phyloP scores from a whole-genome alignment of 73 alveolate species.

The Blepharisma japonicum region DNA sequence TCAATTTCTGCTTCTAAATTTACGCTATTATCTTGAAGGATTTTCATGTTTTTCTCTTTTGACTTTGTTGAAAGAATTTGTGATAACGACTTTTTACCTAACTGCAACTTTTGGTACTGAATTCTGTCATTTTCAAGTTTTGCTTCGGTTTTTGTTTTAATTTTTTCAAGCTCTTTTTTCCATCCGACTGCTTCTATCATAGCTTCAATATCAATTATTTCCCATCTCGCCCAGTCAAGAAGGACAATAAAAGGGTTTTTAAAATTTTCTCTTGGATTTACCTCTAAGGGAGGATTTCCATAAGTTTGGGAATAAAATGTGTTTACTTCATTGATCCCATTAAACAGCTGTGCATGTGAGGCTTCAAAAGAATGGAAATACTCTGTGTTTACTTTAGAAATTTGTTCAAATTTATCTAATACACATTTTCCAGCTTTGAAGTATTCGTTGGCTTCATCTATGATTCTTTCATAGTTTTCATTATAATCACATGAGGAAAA shows the following conservation, averaged over 20 bases:
- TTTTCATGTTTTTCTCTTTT: not conserved
- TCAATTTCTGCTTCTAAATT: not conserved
- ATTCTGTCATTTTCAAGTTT: constrained; percentile 12
- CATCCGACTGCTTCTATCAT: not conserved
- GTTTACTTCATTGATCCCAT: not conserved
- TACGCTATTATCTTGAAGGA: not conserved
- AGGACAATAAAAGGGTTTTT: not conserved
- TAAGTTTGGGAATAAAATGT: not conserved
- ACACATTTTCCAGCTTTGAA: not conserved
- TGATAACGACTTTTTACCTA: constrained; percentile 18
- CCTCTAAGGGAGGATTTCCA: not conserved
- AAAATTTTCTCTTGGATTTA: not conserved
- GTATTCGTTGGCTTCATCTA: not conserved
- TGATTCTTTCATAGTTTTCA: not conserved
- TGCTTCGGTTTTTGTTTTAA: not conserved
- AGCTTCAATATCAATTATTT: constrained; percentile 3
- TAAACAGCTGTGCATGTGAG: not conserved
- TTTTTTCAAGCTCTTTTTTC: not conserved
- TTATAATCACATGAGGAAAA: not conserved
- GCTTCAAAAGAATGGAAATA: constrained; percentile 2
- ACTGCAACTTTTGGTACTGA: not conserved
- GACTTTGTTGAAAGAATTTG: not conserved
- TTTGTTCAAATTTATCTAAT: not conserved
- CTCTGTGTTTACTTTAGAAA: not conserved
- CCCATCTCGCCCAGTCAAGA: constrained; percentile 13